These are phyloP conservation scores for Talaromyces piceae DNA, from an alignment of 2,329 filamentous ascomycete species.

Conservation along the genomic window DNA sequence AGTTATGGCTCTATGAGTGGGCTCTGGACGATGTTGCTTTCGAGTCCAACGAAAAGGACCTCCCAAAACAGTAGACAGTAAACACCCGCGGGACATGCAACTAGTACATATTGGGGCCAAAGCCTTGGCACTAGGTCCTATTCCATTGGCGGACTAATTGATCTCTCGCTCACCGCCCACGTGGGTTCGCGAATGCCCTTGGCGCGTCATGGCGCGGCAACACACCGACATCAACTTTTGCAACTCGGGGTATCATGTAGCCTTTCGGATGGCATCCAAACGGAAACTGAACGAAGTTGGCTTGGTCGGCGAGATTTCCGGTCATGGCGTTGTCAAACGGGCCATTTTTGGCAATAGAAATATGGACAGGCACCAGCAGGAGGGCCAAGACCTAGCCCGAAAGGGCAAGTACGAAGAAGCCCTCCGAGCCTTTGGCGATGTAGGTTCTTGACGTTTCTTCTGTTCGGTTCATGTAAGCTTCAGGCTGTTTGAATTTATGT, in stretches of 20 bases:
- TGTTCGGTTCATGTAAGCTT: too few species aligned
- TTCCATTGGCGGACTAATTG: not conserved
- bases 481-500: conserved; percentile 3
- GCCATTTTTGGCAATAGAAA: conserved; percentile 11
- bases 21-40: not conserved
- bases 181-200: conserved; percentile 2
- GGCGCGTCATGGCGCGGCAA: not conserved
- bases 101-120: not conserved
- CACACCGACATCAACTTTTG: not conserved
- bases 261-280: conserved; percentile 5
- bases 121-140: not conserved
- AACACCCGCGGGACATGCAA: conserved; percentile 25
- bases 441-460: too few species aligned
- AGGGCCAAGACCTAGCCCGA: conserved; percentile 38
- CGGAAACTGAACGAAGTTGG: not conserved
- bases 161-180: conserved; percentile 9
- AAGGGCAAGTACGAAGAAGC: conserved; percentile 38
- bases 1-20: not conserved
- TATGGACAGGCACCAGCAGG: conserved; percentile 25
- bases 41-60: conserved; percentile 13
- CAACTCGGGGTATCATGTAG: not conserved
- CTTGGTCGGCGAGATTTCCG: not conserved
- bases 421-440: conserved; percentile 35
- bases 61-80: conserved; percentile 38
- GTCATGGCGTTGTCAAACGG: conserved; percentile 1